Evolutionary conservation across 495 filamentous ascomycete species (phyloP), one percentile per base, ranked within the genome.

Genomic region (Lasiosphaeriaceae sp.): DNA sequence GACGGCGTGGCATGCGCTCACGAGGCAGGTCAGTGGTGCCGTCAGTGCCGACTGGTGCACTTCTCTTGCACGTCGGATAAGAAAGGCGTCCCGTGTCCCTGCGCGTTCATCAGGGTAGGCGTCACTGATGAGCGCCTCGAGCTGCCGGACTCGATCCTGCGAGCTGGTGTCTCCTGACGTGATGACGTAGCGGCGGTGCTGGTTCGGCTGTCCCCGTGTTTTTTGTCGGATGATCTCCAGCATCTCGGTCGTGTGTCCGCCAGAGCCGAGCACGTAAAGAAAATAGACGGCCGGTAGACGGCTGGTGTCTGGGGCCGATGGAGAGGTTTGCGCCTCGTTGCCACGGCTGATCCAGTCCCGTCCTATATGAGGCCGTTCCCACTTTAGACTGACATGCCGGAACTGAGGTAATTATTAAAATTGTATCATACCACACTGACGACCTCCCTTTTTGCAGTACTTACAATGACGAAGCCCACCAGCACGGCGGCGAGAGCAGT

Each of bases 161-260:
- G 87, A 91, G 74, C 94, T 84, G 29, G 64, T 71, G 72, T 98
- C 94, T 4, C 89, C 92, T 1, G 77, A 80, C 51, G 83, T 87
- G 45, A 95, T 78, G 14, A 96, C 74, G 70, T 96, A 98, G 52
- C 89, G 93, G 19, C 94, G 83, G 65, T 89, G 85, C 4, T 75
- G 79, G 65, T 82, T 86, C 54, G 66, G 49, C 31, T 63, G 68
- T 2, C 70, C 62, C 20, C 71, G 54, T 41, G 80, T 69, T 16
- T 74, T 70, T 24, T 78, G 74, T 22, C 78, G 69, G 22, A 97
- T 77, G 71, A 95, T 86, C 57, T 86, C 83, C 45, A 96, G 75
- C 89, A 97, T 95, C 75, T 98, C 94, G 12, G 90, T 83, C 1
- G 93, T 96, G 75, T 98, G 94, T 4, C 94, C 94, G 55, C 94